Percentiles rank a stretch among this genome's conserved stretches.
Conservation (phyloP, 129 eudicot species). For the Artemisia argyi region DNA sequence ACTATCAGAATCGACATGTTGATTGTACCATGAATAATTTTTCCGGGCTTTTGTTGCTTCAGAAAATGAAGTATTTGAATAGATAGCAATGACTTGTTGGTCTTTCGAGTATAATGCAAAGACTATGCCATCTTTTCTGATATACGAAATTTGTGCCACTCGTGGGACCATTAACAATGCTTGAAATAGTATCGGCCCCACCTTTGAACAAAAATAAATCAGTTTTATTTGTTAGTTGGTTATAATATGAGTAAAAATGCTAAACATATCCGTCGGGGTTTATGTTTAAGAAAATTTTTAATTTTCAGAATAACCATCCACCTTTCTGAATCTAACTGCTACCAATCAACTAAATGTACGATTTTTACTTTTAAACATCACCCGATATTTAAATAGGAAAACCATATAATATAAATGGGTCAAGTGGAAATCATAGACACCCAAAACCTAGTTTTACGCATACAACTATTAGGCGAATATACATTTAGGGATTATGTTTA, state of each 20-base stretch:
- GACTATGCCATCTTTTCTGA: slow-evolving; percentile 51
- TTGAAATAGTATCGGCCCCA: slow-evolving; percentile 60
- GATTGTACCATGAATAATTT: slow-evolving; percentile 37
- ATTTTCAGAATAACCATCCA: too few relatives aligned
- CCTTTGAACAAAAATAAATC: slow-evolving; percentile 33
- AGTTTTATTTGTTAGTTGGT: slow-evolving; percentile 2
- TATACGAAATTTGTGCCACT: slow-evolving; percentile 51
- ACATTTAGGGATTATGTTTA: too few relatives aligned
- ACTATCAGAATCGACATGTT: slow-evolving; percentile 36
- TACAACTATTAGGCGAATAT: too few relatives aligned
- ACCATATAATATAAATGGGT: too few relatives aligned
- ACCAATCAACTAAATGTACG: too few relatives aligned
- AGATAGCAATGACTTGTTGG: slow-evolving; percentile 28
- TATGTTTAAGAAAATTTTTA: too few relatives aligned
- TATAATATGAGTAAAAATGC: not conserved
- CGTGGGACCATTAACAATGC: slow-evolving; percentile 52
- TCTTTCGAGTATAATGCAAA: slow-evolving; percentile 41
- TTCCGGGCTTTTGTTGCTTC: not conserved
- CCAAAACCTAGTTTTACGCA: too few relatives aligned
- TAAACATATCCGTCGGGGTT: too few relatives aligned
- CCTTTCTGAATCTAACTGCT: too few relatives aligned
- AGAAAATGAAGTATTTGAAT: slow-evolving; percentile 47
- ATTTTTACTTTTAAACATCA: too few relatives aligned
- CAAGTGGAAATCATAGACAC: too few relatives aligned
- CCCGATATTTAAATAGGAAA: too few relatives aligned